Evolutionary conservation across 176 grass and related monocot genomes (phyloP).

Genomic region (Rhynchospora breviuscula): DNA sequence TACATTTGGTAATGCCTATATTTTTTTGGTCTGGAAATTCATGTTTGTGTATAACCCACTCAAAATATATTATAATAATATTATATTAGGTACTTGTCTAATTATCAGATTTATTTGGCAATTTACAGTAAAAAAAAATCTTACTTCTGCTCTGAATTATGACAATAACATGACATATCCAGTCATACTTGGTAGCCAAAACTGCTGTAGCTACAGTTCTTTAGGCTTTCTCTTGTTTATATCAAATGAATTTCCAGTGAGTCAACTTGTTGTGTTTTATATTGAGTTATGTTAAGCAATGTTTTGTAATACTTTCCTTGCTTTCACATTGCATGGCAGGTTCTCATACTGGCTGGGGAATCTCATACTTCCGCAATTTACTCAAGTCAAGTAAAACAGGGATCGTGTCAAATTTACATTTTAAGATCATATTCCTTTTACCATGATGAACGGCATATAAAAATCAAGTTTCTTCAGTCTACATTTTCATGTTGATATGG

Average conservation of each 20-base stretch:
- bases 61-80: neutral
- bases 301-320: neutral
- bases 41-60: neutral
- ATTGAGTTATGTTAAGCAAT: neutral
- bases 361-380: neutral
- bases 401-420: neutral
- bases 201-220: neutral
- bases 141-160: neutral
- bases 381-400: neutral
- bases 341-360: neutral
- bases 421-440: neutral
- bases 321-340: neutral
- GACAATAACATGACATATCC: neutral
- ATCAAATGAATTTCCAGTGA: neutral
- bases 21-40: neutral
- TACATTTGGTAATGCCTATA: neutral
- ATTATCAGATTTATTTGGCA: neutral
- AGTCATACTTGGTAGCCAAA: neutral
- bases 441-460: neutral
- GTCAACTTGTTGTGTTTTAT: neutral
- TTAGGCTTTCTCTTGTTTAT: neutral
- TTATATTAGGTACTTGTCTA: neutral
- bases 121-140: neutral
- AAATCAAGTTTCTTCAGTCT: neutral
- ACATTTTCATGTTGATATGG: conserved; percentile 1